phyloP scores from a whole-genome alignment of 805 yeast species.

The Zygosaccharomyces kombuchaensis region DNA sequence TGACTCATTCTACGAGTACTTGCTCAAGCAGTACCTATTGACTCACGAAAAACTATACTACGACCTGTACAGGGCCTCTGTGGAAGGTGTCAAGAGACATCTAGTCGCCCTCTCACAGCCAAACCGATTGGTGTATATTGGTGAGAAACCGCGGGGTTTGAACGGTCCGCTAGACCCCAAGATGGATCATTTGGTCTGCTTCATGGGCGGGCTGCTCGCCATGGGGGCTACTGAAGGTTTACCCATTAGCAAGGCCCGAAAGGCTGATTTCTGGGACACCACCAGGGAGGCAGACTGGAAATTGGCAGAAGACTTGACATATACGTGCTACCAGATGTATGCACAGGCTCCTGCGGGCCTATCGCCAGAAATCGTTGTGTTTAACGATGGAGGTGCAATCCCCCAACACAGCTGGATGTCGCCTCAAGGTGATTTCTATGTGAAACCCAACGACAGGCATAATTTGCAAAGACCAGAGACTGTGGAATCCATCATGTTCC shows the following conservation, averaged over 20 bases:
- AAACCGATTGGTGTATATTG: slow-evolving; percentile 59
- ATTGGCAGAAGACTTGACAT: slow-evolving; percentile 68
- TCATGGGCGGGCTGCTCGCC: slow-evolving; percentile 83
- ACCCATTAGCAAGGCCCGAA: slow-evolving; percentile 51
- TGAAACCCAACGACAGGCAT: slow-evolving; percentile 71
- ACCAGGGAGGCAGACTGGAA: slow-evolving; percentile 58
- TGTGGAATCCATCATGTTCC: slow-evolving; percentile 77
- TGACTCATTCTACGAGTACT: slow-evolving; percentile 87
- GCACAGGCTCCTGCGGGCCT: slow-evolving; percentile 70
- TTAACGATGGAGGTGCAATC: slow-evolving; percentile 46
- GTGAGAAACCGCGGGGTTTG: slow-evolving; percentile 73
- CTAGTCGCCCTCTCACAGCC: slow-evolving; percentile 60
- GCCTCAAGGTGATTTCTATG: slow-evolving; percentile 50
- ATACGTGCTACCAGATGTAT: slow-evolving; percentile 83
- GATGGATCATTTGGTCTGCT: slow-evolving; percentile 93
- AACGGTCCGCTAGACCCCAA: slow-evolving; percentile 55
- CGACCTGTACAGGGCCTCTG: slow-evolving; percentile 72
- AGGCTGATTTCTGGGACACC: slow-evolving; percentile 52
- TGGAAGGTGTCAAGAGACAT: slow-evolving; percentile 69
- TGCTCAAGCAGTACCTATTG: slow-evolving; percentile 79
- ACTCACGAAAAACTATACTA: slow-evolving; percentile 62
- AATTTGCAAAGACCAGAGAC: slow-evolving; percentile 92
- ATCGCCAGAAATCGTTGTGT: slow-evolving; percentile 84
- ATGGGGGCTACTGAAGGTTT: slow-evolving; percentile 82
- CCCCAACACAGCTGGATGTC: slow-evolving; percentile 34